These are phyloP conservation scores for Inga oerstediana DNA, from an alignment of 306 rosid species.

Conservation along the genomic window DNA sequence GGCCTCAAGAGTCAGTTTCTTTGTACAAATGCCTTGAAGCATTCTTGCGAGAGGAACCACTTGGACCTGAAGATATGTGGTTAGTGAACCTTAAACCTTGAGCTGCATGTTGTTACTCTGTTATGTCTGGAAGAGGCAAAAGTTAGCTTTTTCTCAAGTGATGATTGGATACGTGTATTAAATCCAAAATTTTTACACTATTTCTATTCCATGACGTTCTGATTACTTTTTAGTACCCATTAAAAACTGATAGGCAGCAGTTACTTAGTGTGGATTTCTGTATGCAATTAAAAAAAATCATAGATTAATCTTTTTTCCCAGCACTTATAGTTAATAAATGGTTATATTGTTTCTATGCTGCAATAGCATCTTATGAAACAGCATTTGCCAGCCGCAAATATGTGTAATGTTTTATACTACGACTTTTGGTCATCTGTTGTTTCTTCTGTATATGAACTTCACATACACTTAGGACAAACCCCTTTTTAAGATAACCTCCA, in stretches of 20 bases:
- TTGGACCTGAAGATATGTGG: conserved; percentile 99
- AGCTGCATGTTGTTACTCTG: conserved; percentile 20
- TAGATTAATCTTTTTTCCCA: conserved; percentile 3
- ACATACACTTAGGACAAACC: conserved; percentile 12
- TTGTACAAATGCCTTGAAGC: conserved; percentile 96
- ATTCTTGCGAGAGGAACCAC: conserved; percentile 97
- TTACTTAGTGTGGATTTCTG: conserved; percentile 22
- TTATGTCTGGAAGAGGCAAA: conserved; percentile 22
- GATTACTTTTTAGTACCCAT: conserved; percentile 10
- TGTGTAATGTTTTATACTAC: conserved; percentile 21
- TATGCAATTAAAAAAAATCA: not conserved
- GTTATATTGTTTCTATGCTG: not conserved
- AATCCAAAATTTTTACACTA: not conserved
- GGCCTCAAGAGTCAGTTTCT: conserved; percentile 82
- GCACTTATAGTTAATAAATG: conserved; percentile 4
- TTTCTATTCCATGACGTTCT: conserved; percentile 18
- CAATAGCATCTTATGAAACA: conserved; percentile 19
- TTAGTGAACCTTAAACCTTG: conserved; percentile 46
- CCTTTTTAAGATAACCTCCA: conserved; percentile 16
- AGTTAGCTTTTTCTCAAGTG: conserved; percentile 9
- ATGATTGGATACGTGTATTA: conserved; percentile 8
- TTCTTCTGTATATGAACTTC: conserved; percentile 8
- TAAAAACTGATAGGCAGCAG: conserved; percentile 15
- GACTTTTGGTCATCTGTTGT: conserved; percentile 16
- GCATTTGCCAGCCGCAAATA: conserved; percentile 17